Base-by-base conservation (phyloP, 2,329 filamentous ascomycete species). In the Epichloe gansuensis region DNA sequence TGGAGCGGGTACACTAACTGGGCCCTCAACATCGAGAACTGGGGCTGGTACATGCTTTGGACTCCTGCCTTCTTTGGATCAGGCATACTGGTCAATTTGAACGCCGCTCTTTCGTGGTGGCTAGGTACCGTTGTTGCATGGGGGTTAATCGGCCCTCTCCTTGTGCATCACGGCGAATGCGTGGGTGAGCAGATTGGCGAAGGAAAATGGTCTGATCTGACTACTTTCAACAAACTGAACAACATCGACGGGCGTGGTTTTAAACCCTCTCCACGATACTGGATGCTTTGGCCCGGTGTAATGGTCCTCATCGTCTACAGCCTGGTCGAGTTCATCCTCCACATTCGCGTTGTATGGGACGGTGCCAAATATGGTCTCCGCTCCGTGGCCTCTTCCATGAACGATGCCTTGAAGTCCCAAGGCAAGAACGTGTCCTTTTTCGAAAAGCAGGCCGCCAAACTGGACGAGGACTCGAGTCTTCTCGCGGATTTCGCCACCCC, bases 51-150 rank as follows among this genome's bases (percentile, higher is more conserved):
- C 56, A 68, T 80, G 45, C 77, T 81, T 57, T 74, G 72, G 57
- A 81, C 78, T 0, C 78, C 78, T 0, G 79, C 78, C 38, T 81
- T 82, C 64, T 78, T 81, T 55, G 78, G 78, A 5, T 81, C 68
- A 17, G 69, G 69, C n/a, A 66, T 71, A n/a, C 71, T 73, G 15
- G 78, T 73, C 27, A 67, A 66, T 51, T 71, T 71, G 54, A 83
- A 81, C 62, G 73, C 76, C 15, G 74, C 77, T 25, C 59, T 78
- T 52, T 82, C 78, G 9, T 80, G 80, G 71, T 76, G 76, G 54
- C 68, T 58, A 13, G 79, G 80, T 17, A 75, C 74, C 15, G 67
- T 81, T 47, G 62, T 78, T 31, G 77, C 77, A 25, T 81, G 75
- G 75, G 44, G 73, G 66, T 7, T 81, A 65, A 77, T 78, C 50